Base-by-base conservation (phyloP, 2,329 filamentous ascomycete species). In the Fusarium sacchari region DNA sequence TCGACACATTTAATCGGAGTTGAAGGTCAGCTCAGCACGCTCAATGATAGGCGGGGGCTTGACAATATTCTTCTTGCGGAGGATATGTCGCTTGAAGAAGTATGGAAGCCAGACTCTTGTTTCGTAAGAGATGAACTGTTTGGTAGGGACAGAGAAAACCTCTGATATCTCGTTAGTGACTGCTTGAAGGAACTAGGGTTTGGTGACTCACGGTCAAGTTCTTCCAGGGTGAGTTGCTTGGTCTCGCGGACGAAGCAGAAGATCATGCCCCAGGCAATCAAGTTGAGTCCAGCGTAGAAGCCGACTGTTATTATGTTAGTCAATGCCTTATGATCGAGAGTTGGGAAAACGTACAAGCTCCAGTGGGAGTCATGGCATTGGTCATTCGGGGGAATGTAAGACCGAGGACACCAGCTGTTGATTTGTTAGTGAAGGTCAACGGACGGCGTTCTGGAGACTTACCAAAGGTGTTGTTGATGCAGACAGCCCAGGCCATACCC, bases 221-320 rank as follows among this genome's bases (percentile, higher is more conserved):
- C 86, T 67, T 87, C 86, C 1, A 88, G 81, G 0, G 85, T 87
- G 60, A 84, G 83, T 42, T 86, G 84, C 78, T 87, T 87, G 5
- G 86, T 87, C 77, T 87, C 86, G 1, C 85, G 86, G 0, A 88
- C 83, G 56, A 86, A 82, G 34, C 86, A 80, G 68, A 87, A 86
- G 69, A 87, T 87, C 71, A 87, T 81, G 44, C 82, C 62, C 76
- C 86, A 83, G 0, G 85, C 86, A 0, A 86, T 76, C 1, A 85
- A 46, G 69, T 87, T 87, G 39, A 87, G 83, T 5, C 81, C 85
- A 0, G 85, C 85, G 50, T 88, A 88, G 71, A 86, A 83, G 0
- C 82, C 82, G 63, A 77, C 78, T 10, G 12, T 2, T 2, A 83
- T 2, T 0, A 4, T 1, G 39, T 78, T 49, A 78, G 72, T 32